These are phyloP conservation scores for Infundibulicybe gibba DNA, from an alignment of 768 basidiomycete species.

Conservation along the genomic window DNA sequence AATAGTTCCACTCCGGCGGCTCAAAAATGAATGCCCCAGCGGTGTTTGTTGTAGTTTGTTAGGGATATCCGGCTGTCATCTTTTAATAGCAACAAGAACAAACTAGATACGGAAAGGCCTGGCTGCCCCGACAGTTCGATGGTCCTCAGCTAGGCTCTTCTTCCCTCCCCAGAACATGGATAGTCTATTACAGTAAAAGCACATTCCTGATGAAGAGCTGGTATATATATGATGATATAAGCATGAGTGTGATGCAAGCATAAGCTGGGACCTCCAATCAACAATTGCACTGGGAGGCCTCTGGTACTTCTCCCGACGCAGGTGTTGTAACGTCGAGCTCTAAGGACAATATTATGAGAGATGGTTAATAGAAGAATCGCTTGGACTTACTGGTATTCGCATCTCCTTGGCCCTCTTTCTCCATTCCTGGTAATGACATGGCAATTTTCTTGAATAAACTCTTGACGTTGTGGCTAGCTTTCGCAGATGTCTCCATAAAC, in stretches of 20 bases:
- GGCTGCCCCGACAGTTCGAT: no score
- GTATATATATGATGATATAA: conserved; percentile 9
- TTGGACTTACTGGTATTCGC: conserved; percentile 46
- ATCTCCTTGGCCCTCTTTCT: conserved; percentile 68
- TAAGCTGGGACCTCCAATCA: conserved; percentile 26
- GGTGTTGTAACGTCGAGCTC: conserved; percentile 92
- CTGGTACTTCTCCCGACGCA: conserved; percentile 65
- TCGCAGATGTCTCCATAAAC: conserved; percentile 99
- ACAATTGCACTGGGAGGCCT: conserved; percentile 85
- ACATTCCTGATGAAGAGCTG: conserved; percentile 2
- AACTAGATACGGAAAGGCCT: no score
- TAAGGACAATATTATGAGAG: conserved; percentile 23
- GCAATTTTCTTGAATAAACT: conserved; percentile 99
- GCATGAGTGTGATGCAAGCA: conserved; percentile 7
- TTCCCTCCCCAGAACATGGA: not conserved
- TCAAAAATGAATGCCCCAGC: no score
- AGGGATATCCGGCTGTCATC: no score
- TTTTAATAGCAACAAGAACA: no score
- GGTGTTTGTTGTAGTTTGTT: no score
- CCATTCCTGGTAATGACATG: conserved; percentile 95
- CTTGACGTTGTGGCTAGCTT: conserved; percentile 99
- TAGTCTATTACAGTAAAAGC: not conserved
- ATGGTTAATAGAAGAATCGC: conserved; percentile 2
- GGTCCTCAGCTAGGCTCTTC: not conserved
- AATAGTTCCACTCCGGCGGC: no score